Base-by-base conservation (phyloP, 768 basidiomycete genomes). In the Nidularia pulvinata region DNA sequence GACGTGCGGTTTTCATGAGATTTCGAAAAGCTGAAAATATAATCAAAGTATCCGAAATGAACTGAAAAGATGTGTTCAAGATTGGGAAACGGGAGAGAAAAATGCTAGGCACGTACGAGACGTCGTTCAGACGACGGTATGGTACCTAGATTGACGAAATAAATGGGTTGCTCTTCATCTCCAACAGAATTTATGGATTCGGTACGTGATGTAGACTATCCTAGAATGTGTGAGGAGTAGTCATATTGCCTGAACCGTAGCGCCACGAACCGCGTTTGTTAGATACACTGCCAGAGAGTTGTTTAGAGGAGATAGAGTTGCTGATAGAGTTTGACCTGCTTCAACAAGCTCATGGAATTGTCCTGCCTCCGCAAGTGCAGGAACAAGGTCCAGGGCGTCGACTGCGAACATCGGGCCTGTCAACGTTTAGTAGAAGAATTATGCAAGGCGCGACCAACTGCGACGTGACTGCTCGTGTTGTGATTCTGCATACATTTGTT, bases 21-120 rank as follows among this genome's bases (percentile, higher is more conserved):
- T 84, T 83, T 60, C 81, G 84, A 60, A 89, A 78, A 2, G 88
- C 87, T 22, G 83, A 75, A 63, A 89, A 91, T 32, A 91, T 87
- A 30, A 89, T 77, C 16, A 84, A 80, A 1, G 88, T 90, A 61
- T 91, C 88, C 53, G 86, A 83, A 45, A 91, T 76, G 63, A 92
- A 90, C 90, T 92, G 52, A 39, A 16, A 46, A 43, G 22, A 45
- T 22, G 7, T 1, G 11, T 54, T 37, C 33, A 44, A 25, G 47
- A 33, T 33, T 52, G 42, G 36, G 33, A n/a, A 46, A 42, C 45
- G 50, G 32, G 37, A 10, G 48, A 10, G 45, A 53, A 51, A 30
- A 39, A 52, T 25, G 25, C 25, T 25, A 25, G 49, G 33, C 30
- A 67, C 75, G 33, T 56, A 82, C 82, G 50, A 81, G 65, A 60